Evolutionary conservation across 495 filamentous ascomycete species (phyloP).

Genomic region (Penicillium malachiteum): DNA sequence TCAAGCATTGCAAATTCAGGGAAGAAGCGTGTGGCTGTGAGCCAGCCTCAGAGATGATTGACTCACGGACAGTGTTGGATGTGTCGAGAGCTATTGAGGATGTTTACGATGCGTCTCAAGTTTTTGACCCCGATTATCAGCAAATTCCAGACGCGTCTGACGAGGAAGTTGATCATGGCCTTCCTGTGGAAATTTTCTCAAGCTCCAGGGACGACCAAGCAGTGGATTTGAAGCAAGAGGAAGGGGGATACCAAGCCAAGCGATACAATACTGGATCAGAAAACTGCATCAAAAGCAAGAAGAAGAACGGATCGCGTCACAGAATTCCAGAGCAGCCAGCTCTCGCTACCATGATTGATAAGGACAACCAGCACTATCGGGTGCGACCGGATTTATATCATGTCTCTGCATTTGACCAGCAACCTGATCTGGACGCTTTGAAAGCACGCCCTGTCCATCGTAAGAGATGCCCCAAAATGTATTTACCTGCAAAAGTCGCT

Average conservation of each 20-base stretch:
- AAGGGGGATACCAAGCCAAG: no score
- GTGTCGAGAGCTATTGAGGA: constrained; percentile 25
- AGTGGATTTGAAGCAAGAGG: not conserved
- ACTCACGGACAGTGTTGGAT: constrained; percentile 27
- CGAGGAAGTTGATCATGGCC: not conserved
- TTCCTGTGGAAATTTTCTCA: constrained; percentile 31
- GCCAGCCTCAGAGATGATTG: constrained; percentile 21
- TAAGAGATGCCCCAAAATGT: constrained; percentile 1
- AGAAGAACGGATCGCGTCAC: not conserved
- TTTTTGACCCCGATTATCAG: constrained; percentile 1
- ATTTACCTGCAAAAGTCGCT: not conserved
- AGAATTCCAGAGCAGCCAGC: not conserved
- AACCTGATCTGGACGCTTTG: not conserved
- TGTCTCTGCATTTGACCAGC: not conserved
- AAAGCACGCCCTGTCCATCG: constrained; percentile 14
- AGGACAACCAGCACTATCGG: constrained; percentile 13
- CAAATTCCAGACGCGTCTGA: not conserved
- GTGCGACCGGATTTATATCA: constrained; percentile 1
- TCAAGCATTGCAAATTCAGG: constrained; percentile 31
- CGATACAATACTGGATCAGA: not conserved
- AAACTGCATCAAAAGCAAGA: not conserved
- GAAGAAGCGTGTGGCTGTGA: constrained; percentile 48
- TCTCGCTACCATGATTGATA: constrained; percentile 17
- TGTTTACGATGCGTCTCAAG: constrained; percentile 28
- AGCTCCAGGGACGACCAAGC: not conserved